Conservation (phyloP, 352 stramenopile genomes). For the Peronospora belbahrii region DNA sequence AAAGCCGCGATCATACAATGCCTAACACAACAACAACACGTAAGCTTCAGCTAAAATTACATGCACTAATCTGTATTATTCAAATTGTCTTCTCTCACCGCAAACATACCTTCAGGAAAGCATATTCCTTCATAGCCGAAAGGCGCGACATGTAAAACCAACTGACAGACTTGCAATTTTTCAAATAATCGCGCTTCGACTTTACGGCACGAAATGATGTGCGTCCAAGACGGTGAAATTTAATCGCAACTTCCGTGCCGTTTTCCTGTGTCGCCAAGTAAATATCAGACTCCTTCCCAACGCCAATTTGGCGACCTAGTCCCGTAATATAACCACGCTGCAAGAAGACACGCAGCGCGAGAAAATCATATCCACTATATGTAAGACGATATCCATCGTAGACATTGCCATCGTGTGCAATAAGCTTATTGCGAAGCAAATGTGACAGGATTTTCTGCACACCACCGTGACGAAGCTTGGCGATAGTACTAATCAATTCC, state of each 20-base stretch:
- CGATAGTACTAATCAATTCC: slow-evolving; percentile 93
- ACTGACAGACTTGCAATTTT: slow-evolving; percentile 89
- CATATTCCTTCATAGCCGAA: slow-evolving; percentile 97
- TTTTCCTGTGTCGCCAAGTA: slow-evolving; percentile 92
- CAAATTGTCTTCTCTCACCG: neutral
- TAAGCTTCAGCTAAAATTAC: neutral
- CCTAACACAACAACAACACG: slow-evolving; percentile 25
- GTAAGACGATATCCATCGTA: slow-evolving; percentile 98
- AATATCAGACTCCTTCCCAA: slow-evolving; percentile 99
- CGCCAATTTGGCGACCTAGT: slow-evolving; percentile 92
- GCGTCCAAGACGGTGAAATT: slow-evolving; percentile 98
- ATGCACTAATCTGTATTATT: neutral
- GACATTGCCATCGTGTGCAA: slow-evolving; percentile 94
- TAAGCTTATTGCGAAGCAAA: slow-evolving; percentile 96
- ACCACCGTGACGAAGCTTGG: slow-evolving; percentile 95
- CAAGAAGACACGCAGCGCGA: slow-evolving; percentile 95
- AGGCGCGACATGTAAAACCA: slow-evolving; percentile 99
- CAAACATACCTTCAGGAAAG: slow-evolving; percentile 92
- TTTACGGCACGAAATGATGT: slow-evolving; percentile 97
- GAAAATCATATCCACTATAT: slow-evolving; percentile 98
- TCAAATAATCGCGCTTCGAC: slow-evolving; percentile 97
- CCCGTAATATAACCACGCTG: slow-evolving; percentile 87
- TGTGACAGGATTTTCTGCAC: slow-evolving; percentile 96
- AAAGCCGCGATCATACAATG: slow-evolving; percentile 94
- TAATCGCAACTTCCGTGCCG: slow-evolving; percentile 96